A percentile compares a stretch with the other conserved stretches of the same genome.
phyloP scores from a whole-genome alignment of 495 filamentous ascomycete genomes.

The Aspergillus campestris region DNA sequence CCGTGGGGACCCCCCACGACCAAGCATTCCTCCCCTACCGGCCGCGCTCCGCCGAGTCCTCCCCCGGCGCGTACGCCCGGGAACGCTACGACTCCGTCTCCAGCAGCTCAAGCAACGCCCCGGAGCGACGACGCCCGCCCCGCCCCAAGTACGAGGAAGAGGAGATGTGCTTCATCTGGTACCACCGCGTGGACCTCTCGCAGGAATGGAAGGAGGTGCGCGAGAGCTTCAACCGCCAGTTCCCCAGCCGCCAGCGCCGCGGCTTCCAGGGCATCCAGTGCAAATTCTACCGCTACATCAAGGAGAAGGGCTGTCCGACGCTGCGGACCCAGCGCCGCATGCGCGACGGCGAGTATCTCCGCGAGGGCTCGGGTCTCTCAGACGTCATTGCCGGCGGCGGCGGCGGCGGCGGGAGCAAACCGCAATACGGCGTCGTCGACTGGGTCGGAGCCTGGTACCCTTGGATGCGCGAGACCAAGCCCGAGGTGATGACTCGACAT shows the following conservation, averaged over 20 bases:
- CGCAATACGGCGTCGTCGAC: constrained; percentile 30
- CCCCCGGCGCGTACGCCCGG: constrained; percentile 29
- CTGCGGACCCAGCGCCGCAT: constrained; percentile 37
- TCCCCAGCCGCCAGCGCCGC: constrained; percentile 33
- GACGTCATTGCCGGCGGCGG: constrained; percentile 1
- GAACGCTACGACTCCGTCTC: constrained; percentile 38
- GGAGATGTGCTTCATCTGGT: constrained; percentile 50
- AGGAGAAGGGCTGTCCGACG: constrained; percentile 39
- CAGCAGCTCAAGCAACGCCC: constrained; percentile 29
- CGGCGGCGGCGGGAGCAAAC: constrained; percentile 5
- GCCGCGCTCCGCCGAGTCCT: constrained; percentile 24
- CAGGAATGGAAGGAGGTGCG: constrained; percentile 45
- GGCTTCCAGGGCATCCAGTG: constrained; percentile 47
- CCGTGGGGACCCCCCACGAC: constrained; percentile 7
- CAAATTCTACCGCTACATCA: constrained; percentile 47
- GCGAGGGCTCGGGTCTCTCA: constrained; percentile 16
- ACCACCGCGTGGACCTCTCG: constrained; percentile 44
- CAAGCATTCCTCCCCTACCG: constrained; percentile 14
- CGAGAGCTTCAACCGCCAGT: constrained; percentile 42
- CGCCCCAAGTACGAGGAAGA: constrained; percentile 44
- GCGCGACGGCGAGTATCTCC: constrained; percentile 38
- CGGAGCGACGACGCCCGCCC: constrained; percentile 34
- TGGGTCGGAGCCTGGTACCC: constrained; percentile 36
- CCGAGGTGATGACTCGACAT: constrained; percentile 10
- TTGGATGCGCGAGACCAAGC: constrained; percentile 31